Conservation (phyloP, 2,329 filamentous ascomycete genomes). For the Penicillium decumbens region DNA sequence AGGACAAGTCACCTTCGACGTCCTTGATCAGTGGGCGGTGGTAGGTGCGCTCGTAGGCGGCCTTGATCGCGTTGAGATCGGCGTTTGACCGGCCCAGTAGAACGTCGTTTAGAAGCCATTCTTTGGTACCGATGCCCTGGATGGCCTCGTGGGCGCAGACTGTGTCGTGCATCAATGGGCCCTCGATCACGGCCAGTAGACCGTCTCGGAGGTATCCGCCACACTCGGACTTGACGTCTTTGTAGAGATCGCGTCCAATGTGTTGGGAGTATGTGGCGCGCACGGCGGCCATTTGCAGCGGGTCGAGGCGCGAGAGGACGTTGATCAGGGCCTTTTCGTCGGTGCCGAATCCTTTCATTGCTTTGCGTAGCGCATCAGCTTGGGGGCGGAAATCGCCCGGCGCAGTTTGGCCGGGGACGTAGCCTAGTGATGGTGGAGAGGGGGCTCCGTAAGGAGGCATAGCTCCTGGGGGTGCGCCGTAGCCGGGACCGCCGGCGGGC, state of each 20-base stretch:
- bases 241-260: conserved; percentile 64
- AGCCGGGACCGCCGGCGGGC: conserved; percentile 35
- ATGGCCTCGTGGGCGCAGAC: conserved; percentile 67
- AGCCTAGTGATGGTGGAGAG: conserved; percentile 67
- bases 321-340: conserved; percentile 73
- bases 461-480: conserved; percentile 23
- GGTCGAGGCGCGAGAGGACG: conserved; percentile 67
- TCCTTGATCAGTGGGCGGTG: conserved; percentile 63
- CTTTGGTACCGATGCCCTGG: conserved; percentile 78
- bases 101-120: conserved; percentile 78
- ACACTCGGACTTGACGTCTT: conserved; percentile 74
- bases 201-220: conserved; percentile 69
- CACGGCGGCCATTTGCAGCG: conserved; percentile 68
- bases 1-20: conserved; percentile 72
- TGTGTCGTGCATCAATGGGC: conserved; percentile 74
- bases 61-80: conserved; percentile 81
- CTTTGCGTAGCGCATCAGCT: conserved; percentile 66
- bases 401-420: conserved; percentile 66
- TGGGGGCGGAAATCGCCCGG: conserved; percentile 62
- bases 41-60: conserved; percentile 66
- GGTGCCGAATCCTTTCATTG: conserved; percentile 93
- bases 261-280: conserved; percentile 61
- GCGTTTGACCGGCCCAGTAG: conserved; percentile 79
- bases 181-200: conserved; percentile 68
- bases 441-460: conserved; percentile 42